Percentiles rank a stretch among this genome's conserved stretches.
phyloP scores from a whole-genome alignment of 1,139 yeast genomes.

The Zygosaccharomyces sapae region DNA sequence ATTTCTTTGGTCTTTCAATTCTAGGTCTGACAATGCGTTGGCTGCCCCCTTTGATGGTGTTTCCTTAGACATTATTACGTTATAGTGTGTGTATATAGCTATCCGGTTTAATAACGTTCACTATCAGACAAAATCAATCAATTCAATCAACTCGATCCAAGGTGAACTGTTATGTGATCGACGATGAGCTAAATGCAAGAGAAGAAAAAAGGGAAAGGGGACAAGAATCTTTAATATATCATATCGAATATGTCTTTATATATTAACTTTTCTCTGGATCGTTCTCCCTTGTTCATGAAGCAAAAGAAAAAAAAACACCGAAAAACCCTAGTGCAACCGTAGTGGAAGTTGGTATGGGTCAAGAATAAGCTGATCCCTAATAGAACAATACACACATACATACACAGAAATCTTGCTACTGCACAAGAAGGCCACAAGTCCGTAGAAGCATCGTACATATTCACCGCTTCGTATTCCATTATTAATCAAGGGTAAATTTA shows the following conservation, averaged over 20 bases:
- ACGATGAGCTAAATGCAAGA: not conserved
- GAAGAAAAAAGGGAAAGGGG: not conserved
- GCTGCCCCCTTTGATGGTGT: constrained; percentile 47
- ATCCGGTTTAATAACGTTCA: not conserved
- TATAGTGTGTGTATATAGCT: not conserved
- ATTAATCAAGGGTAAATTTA: not conserved
- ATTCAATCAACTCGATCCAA: not conserved
- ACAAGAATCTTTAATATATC: not conserved
- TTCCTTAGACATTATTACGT: constrained; percentile 34
- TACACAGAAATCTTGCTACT: not conserved
- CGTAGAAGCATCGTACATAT: not conserved
- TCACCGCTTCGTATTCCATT: not conserved
- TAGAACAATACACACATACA: not conserved
- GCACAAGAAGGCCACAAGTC: too few species aligned
- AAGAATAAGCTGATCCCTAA: not conserved
- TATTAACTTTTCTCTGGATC: not conserved
- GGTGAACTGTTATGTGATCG: too few species aligned
- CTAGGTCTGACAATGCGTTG: constrained; percentile 40
- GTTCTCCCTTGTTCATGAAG: not conserved
- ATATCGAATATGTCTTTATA: not conserved
- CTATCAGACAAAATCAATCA: not conserved
- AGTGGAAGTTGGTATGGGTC: constrained; percentile 3
- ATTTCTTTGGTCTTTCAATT: constrained; percentile 34
- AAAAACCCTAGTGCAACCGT: not conserved
- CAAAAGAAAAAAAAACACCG: not conserved